Percentiles rank a stretch among this genome's conserved stretches.
Conservation (phyloP, 2,329 filamentous ascomycete species). For the Botrytis sinoallii region DNA sequence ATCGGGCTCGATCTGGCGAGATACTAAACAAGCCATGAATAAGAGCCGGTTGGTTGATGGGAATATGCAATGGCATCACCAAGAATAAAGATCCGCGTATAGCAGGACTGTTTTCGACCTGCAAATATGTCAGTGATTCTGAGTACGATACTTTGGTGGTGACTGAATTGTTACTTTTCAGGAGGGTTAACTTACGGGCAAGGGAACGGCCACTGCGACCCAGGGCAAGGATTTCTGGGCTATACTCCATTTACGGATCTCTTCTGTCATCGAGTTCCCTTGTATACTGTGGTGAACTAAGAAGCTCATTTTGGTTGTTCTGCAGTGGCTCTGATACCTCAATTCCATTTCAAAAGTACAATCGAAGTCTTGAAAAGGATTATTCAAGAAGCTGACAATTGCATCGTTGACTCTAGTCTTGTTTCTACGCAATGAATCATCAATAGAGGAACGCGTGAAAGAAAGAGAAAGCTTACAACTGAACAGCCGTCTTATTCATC, state of each 20-base stretch:
- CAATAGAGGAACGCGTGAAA: neutral
- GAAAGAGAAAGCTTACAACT: conserved; percentile 22
- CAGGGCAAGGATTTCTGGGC: conserved; percentile 36
- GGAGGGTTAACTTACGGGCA: conserved; percentile 26
- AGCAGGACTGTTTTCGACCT: neutral
- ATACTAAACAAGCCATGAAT: conserved; percentile 40
- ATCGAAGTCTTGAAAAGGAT: conserved; percentile 23
- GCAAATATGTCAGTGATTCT: neutral
- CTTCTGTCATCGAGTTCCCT: conserved; percentile 23
- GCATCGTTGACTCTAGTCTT: conserved; percentile 28
- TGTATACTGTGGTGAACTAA: conserved; percentile 37
- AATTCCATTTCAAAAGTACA: conserved; percentile 25
- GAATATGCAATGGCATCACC: conserved; percentile 37
- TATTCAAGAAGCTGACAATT: conserved; percentile 19
- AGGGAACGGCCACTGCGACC: conserved; percentile 38
- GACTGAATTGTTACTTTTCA: neutral
- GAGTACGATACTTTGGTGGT: neutral
- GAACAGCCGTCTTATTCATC: conserved; percentile 19
- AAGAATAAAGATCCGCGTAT: conserved; percentile 36
- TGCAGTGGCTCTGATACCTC: conserved; percentile 10
- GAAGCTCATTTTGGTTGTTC: conserved; percentile 21
- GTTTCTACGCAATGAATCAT: conserved; percentile 18
- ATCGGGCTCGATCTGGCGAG: conserved; percentile 37
- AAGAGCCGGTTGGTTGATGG: conserved; percentile 37
- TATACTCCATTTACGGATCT: conserved; percentile 34